phyloP scores from a whole-genome alignment of 306 rosid species.

The Inga oerstediana region DNA sequence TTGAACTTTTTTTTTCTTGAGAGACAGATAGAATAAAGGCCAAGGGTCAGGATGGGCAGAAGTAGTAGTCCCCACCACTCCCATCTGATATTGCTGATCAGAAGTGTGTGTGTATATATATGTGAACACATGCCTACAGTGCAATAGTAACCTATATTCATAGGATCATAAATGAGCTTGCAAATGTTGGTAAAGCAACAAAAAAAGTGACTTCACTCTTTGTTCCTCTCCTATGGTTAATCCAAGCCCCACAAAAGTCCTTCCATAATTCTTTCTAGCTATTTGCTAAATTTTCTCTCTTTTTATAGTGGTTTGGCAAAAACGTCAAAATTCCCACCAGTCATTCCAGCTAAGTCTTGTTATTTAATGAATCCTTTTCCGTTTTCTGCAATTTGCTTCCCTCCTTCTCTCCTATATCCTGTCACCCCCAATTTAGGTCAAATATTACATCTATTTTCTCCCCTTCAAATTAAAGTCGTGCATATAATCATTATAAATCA shows the following conservation, averaged over 20 bases:
- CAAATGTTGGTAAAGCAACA: conserved; percentile 39
- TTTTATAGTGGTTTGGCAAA: conserved; percentile 24
- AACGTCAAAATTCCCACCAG: conserved; percentile 39
- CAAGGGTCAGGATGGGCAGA: conserved; percentile 35
- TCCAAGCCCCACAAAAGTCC: conserved; percentile 32
- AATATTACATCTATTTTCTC: background rate
- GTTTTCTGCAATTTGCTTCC: conserved; percentile 20
- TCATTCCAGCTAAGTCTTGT: conserved; percentile 37
- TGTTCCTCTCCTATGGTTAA: conserved; percentile 35
- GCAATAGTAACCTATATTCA: background rate
- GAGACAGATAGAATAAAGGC: conserved; percentile 46
- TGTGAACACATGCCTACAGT: background rate
- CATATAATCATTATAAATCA: background rate
- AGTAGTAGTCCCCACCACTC: conserved; percentile 41
- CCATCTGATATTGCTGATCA: conserved; percentile 20
- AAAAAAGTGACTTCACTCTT: conserved; percentile 28
- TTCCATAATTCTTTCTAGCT: conserved; percentile 23
- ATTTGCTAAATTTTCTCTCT: background rate
- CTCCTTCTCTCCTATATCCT: conserved; percentile 15
- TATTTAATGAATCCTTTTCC: conserved; percentile 29
- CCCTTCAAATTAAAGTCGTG: background rate
- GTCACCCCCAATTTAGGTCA: conserved; percentile 35
- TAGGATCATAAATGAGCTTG: conserved; percentile 46
- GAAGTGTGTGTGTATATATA: no score
- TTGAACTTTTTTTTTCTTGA: background rate